Conservation (phyloP, 192 early-diverging fungal species). For the Geranomyces michiganensis region DNA sequence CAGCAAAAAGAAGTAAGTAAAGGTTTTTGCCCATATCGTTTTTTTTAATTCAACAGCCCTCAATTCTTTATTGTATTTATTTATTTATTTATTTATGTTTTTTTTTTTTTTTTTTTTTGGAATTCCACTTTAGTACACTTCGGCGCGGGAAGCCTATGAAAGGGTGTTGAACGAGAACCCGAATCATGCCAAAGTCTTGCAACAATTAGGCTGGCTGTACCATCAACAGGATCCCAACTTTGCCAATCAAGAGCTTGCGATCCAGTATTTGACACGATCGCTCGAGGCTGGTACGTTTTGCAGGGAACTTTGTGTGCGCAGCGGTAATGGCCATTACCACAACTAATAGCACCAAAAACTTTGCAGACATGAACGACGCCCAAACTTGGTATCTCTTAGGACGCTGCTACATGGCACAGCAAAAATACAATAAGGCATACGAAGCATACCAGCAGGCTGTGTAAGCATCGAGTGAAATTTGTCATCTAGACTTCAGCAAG, state of each 20-base stretch:
- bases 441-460: constrained; percentile 98
- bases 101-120: too few species aligned
- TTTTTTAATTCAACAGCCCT: background rate
- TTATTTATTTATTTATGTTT: too few species aligned
- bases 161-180: constrained; percentile 85
- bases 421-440: constrained; percentile 93
- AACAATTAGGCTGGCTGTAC: constrained; percentile 97
- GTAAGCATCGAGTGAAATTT: constrained; percentile 28
- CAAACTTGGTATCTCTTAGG: constrained; percentile 96
- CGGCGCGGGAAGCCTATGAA: constrained; percentile 92
- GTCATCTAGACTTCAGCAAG: background rate
- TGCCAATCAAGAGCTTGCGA: constrained; percentile 82
- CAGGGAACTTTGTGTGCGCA: too few species aligned
- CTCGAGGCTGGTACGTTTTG: constrained; percentile 65
- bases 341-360: too few species aligned
- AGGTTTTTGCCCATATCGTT: background rate
- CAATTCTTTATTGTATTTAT: background rate
- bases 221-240: constrained; percentile 83
- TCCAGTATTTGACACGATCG: constrained; percentile 79
- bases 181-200: constrained; percentile 91
- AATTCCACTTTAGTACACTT: constrained; percentile 40
- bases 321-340: too few species aligned
- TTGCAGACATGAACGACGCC: constrained; percentile 77
- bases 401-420: constrained; percentile 94
- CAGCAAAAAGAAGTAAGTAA: constrained; percentile 79